phyloP scores from a whole-genome alignment of 176 grass and related monocot species.

The Hordeum vulgare region DNA sequence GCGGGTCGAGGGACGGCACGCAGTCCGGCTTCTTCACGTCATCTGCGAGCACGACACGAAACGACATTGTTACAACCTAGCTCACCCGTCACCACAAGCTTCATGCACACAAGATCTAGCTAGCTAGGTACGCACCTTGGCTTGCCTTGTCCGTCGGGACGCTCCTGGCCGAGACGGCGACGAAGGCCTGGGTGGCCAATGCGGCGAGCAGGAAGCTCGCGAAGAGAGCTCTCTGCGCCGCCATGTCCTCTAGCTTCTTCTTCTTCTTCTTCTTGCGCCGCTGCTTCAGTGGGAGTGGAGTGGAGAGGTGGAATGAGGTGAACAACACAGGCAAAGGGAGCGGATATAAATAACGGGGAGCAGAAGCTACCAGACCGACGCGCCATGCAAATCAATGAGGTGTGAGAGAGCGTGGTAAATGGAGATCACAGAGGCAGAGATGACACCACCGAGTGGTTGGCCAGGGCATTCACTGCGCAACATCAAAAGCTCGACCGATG shows the following conservation, averaged over 20 bases:
- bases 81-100: not conserved
- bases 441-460: conserved; percentile 38
- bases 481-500: not conserved
- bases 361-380: conserved; percentile 30
- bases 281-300: not conserved
- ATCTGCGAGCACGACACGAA: not conserved
- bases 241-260: conserved; percentile 8
- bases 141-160: not conserved
- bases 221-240: not conserved
- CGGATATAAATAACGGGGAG: conserved; percentile 34
- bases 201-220: conserved; percentile 33
- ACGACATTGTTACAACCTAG: not conserved
- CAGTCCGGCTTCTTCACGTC: conserved; percentile 56
- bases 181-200: conserved; percentile 26
- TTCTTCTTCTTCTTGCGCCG: not conserved
- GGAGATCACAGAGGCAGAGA: conserved; percentile 24
- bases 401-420: conserved; percentile 20
- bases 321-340: not conserved
- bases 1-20: conserved; percentile 41
- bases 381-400: conserved; percentile 33
- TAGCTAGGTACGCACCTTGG: conserved; percentile 4
- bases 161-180: conserved; percentile 8
- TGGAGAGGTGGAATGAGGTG: not conserved
- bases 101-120: not conserved
- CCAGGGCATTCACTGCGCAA: conserved; percentile 26